Conservation (phyloP, 1,284 basidiomycete genomes). For the Austroboletus rostrupii region DNA sequence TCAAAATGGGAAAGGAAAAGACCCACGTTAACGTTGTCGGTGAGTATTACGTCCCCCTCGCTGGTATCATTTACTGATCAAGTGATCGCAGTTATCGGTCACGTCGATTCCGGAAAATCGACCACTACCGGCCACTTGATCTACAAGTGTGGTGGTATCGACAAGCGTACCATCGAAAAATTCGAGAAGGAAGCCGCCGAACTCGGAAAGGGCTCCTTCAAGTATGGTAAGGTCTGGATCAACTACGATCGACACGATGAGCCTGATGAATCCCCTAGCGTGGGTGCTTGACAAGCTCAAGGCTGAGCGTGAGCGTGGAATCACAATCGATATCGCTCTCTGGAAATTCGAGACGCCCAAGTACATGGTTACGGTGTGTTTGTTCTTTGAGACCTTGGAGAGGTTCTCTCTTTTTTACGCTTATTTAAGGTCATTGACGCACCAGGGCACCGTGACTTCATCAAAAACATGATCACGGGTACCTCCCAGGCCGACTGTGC, state of each 20-base stretch:
- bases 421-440: slow-evolving; percentile 84
- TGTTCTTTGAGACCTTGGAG: neutral
- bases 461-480: slow-evolving; percentile 99
- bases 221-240: slow-evolving; percentile 70
- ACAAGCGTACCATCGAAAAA: slow-evolving; percentile 99
- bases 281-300: slow-evolving; percentile 99
- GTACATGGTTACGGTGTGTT: slow-evolving; percentile 80
- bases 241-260: slow-evolving; percentile 20
- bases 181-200: slow-evolving; percentile 99
- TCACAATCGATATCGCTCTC: slow-evolving; percentile 99
- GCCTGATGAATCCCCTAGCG: slow-evolving; percentile 45
- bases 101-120: slow-evolving; percentile 98
- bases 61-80: slow-evolving; percentile 18
- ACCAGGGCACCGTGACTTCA: slow-evolving; percentile 99
- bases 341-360: slow-evolving; percentile 99
- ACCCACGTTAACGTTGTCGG: slow-evolving; percentile 90
- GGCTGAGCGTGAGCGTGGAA: slow-evolving; percentile 99
- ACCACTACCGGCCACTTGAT: slow-evolving; percentile 99
- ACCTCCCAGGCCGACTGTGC: slow-evolving; percentile 99
- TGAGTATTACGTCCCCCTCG: slow-evolving; percentile 38
- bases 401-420: slow-evolving; percentile 15
- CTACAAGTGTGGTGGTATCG: slow-evolving; percentile 99
- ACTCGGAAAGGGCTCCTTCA: slow-evolving; percentile 99
- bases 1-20: slow-evolving; percentile 89
- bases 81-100: slow-evolving; percentile 79